Base-by-base conservation (phyloP, 352 stramenopile genomes). In the Sclerospora graminicola region DNA sequence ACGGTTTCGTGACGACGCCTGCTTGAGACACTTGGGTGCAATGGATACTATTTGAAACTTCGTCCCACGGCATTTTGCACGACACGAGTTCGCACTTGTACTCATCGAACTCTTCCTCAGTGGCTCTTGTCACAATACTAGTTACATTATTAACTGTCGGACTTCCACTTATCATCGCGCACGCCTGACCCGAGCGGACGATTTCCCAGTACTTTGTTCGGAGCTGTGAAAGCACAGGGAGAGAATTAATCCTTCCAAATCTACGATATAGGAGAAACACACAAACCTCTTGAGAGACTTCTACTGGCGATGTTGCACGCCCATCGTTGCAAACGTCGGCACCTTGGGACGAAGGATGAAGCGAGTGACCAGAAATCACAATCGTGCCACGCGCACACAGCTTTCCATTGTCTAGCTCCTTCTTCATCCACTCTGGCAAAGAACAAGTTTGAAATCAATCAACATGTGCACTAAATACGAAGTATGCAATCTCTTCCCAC, bases 341-440 rank as follows among this genome's bases (percentile, higher is more conserved):
- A 32, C 5, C 36, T 37, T 23, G n/a, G 2, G n/a, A 6, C 8
- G 2, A 28, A 10, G 16, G 30, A 39, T 41, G 48, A 19, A 84
- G 37, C 18, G 63, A 51, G 31, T 84, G 51, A 5, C 68, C 72
- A 28, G 56, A 63, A 23, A 89, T 51, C 14, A 92, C 60, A 5
- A 77, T 63, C 0, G 74, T 86, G 14, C 78, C 73, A 31, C 69
- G 67, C 33, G 75, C 74, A 42, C 77, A 89, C 4, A 92, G 36
- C 43, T 86, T 82, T n/a, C 75, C 81, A 28, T 92, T 81, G 11
- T 89, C 77, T 9, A 92, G 38, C 38, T 89, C 81, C 38, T 80
- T 82, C 29, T 51, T 55, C 14, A 89, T 55, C 81, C 81, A 92
- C 6, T 70, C 80, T 92, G 40, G 18, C 31, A 13, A 47, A 30